A percentile compares a stretch with the other conserved stretches of the same genome.
Conservation (phyloP, 148 eudicot species). For the Fagopyrum tataricum region DNA sequence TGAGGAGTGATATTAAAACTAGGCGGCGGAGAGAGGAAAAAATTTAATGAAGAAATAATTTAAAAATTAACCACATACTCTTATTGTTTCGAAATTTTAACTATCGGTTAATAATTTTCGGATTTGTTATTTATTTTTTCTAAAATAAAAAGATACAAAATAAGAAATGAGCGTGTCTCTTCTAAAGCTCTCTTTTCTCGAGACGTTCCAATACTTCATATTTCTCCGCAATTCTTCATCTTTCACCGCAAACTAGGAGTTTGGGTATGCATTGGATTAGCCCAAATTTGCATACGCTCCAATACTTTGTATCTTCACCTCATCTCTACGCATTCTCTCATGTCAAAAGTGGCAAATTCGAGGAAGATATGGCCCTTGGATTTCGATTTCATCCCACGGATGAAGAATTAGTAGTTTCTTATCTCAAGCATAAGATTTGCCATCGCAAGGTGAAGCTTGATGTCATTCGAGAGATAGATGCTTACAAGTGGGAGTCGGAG, state of each 20-base stretch:
- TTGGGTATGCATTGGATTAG: too few relatives aligned
- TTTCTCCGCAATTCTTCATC: too few relatives aligned
- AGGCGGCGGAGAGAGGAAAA: too few relatives aligned
- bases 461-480: slow-evolving; percentile 64
- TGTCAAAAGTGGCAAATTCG: slow-evolving; percentile 7
- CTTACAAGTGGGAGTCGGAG: slow-evolving; percentile 80
- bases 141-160: neutral
- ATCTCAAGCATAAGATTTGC: slow-evolving; percentile 70
- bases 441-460: slow-evolving; percentile 42
- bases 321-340: neutral
- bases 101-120: too few relatives aligned
- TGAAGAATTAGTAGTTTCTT: slow-evolving; percentile 72
- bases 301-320: too few relatives aligned
- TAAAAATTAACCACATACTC: too few relatives aligned
- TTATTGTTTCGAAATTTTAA: too few relatives aligned
- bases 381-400: slow-evolving; percentile 88
- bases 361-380: slow-evolving; percentile 62
- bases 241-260: too few relatives aligned
- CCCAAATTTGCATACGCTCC: slow-evolving; percentile 4
- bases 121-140: too few relatives aligned
- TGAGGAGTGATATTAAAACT: too few relatives aligned
- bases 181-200: neutral
- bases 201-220: neutral
- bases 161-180: neutral
- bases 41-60: too few relatives aligned